Evolutionary conservation across 768 basidiomycete species (phyloP), one percentile per base, ranked within the genome.

Genomic region (Leccinum variicolor): DNA sequence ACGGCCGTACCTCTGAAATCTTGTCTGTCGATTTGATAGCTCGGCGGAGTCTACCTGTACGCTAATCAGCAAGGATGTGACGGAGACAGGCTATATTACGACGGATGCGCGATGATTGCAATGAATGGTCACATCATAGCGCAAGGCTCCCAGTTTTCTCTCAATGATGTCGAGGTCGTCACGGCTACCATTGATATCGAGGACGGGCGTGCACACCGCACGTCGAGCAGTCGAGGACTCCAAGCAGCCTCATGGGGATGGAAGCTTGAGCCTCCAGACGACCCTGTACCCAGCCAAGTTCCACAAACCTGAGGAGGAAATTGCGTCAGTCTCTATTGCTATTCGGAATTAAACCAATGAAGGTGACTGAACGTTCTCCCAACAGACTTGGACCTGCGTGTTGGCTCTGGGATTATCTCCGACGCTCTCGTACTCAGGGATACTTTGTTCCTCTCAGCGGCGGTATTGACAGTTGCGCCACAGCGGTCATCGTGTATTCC

Each of bases 361-460:
- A 41, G 29, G 29, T 7, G 15, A 45, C 49, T 64, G 19, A 58
- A 50, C n/a, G 19, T 52, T 25, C 1, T 26, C 45, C 17, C 6
- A 26, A 60, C 19, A 98, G 96, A 3, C 77, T 98, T 3, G 97
- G 97, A 5, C 97, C 97, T 7, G 97, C 96, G 15, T 98, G 97
- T 69, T 99, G 97, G 97, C 79, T 99, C n/a, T 99, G 97, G 97
- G 97, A 99, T 70, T 99, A 98, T 68, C 84, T 99, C 29, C 83
- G 97, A 36, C 85, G 97, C 46, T 98, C 96, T 6, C 80, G 92
- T 9, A 93, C 89, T 0, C 91, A 94, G 62, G 97, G 97, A 3
- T 98, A 95, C 75, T 98, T 98, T 66, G 75, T 98, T 21, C 96
- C 97, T 1, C 79, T 99, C 14, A 94, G 92, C 56, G 96, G 97